These are phyloP conservation scores for Heterobasidion occidentale DNA, from an alignment of 1,284 basidiomycete genomes.

Conservation along the genomic window DNA sequence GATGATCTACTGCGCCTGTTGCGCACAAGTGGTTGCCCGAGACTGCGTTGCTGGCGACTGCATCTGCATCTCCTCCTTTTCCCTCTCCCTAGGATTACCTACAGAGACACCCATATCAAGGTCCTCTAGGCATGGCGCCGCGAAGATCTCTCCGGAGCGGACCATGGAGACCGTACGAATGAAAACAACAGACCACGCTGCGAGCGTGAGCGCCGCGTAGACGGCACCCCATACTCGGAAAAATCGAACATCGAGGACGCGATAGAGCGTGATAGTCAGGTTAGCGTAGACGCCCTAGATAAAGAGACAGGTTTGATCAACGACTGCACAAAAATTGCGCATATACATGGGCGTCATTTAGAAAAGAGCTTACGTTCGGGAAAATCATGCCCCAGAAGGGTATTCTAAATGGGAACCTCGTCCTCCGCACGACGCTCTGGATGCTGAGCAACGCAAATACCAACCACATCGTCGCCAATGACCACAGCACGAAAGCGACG, in stretches of 20 bases:
- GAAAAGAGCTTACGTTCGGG: conserved; percentile 32
- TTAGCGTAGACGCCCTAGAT: conserved; percentile 19
- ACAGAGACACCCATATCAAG: neutral
- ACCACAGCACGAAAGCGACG: conserved; percentile 34
- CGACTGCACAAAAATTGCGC: conserved; percentile 27
- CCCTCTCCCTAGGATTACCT: too few species aligned
- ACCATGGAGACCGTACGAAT: conserved; percentile 13
- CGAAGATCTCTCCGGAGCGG: conserved; percentile 9
- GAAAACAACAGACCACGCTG: conserved; percentile 38
- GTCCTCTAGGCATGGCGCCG: conserved; percentile 7
- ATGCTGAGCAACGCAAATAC: conserved; percentile 28
- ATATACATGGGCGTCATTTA: conserved; percentile 17
- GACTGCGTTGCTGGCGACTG: too few species aligned
- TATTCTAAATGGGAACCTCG: conserved; percentile 29
- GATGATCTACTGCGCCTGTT: too few species aligned
- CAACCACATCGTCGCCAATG: conserved; percentile 39
- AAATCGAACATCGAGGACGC: conserved; percentile 17
- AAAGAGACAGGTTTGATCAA: neutral
- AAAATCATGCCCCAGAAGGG: conserved; percentile 44
- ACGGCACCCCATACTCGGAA: conserved; percentile 33
- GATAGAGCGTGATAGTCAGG: conserved; percentile 5
- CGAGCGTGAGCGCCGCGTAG: conserved; percentile 29
- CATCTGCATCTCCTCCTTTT: too few species aligned
- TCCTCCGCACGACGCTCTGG: conserved; percentile 17
- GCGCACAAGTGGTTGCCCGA: too few species aligned